Evolutionary conservation across 805 yeast species (phyloP).

Genomic region (Kazachstania viticola): DNA sequence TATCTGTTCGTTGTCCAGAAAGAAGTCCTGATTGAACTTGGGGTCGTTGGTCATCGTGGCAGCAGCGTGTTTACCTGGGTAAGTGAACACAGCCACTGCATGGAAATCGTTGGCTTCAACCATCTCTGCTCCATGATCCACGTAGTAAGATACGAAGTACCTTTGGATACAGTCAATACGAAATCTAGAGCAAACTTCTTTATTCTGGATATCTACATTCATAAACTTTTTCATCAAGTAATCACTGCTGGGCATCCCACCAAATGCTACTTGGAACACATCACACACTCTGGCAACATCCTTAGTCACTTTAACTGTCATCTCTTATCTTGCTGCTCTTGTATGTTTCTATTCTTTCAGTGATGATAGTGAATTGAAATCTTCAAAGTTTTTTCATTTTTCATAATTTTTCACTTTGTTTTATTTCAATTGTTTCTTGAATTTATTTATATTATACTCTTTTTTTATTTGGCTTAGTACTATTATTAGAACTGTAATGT

Average conservation of each 20-base stretch:
- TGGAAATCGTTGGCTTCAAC: slow-evolving; percentile 24
- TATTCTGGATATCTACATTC: slow-evolving; percentile 15
- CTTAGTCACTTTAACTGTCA: slow-evolving; percentile 7
- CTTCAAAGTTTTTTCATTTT: too few relatives aligned
- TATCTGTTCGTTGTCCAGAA: slow-evolving; percentile 13
- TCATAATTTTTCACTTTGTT: too few relatives aligned
- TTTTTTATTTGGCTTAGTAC: too few relatives aligned
- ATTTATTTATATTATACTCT: too few relatives aligned
- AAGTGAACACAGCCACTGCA: slow-evolving; percentile 25
- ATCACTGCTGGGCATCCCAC: slow-evolving; percentile 17
- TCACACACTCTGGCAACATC: slow-evolving; percentile 18
- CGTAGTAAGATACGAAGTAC: slow-evolving; percentile 15
- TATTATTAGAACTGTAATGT: too few relatives aligned
- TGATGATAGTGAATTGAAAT: too few relatives aligned
- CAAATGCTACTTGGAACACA: slow-evolving; percentile 21
- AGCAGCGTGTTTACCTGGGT: slow-evolving; percentile 17
- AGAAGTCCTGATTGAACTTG: slow-evolving; percentile 21
- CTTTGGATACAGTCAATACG: slow-evolving; percentile 18
- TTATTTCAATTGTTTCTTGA: too few relatives aligned
- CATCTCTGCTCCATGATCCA: slow-evolving; percentile 25
- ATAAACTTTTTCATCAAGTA: slow-evolving; percentile 23
- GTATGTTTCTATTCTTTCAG: background rate
- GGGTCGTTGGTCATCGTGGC: slow-evolving; percentile 19
- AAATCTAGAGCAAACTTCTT: slow-evolving; percentile 13
- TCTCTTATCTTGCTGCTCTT: too few relatives aligned